phyloP scores from a whole-genome alignment of 495 filamentous ascomycete species.

The Aspergillus heteromorphus region DNA sequence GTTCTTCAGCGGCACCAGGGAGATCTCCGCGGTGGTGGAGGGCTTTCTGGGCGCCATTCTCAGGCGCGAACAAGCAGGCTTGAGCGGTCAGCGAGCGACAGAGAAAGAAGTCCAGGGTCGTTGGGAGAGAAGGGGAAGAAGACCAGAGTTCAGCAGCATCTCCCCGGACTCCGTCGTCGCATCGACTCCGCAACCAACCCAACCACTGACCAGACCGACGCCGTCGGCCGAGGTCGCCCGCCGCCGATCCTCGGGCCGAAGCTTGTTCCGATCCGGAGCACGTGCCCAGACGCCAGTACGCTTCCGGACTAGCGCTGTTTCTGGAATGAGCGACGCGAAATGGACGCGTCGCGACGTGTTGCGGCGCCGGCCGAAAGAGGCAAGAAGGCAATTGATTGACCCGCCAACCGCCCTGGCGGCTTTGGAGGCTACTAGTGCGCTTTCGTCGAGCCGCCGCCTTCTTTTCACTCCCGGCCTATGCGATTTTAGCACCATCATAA shows the following conservation, averaged over 20 bases:
- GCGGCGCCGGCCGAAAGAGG: background rate
- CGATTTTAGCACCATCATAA: conserved; percentile 10
- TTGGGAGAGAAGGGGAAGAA: conserved; percentile 14
- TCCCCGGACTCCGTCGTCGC: conserved; percentile 28
- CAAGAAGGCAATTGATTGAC: background rate
- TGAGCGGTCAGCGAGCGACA: background rate
- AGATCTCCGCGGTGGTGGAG: conserved; percentile 68
- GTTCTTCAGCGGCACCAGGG: conserved; percentile 78
- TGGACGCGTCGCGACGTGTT: conserved; percentile 27
- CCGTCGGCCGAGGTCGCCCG: conserved; percentile 21
- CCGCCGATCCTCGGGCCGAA: conserved; percentile 24
- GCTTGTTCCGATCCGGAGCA: conserved; percentile 26
- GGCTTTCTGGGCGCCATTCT: conserved; percentile 64
- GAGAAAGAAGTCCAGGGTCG: conserved; percentile 6
- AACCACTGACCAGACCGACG: conserved; percentile 17
- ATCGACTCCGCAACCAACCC: conserved; percentile 26
- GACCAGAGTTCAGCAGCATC: conserved; percentile 14
- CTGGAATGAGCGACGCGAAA: conserved; percentile 13
- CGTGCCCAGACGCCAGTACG: conserved; percentile 11
- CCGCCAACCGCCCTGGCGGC: too few species aligned
- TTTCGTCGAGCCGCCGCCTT: conserved; percentile 2
- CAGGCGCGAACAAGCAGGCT: conserved; percentile 16
- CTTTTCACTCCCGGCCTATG: conserved; percentile 3
- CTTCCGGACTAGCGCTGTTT: conserved; percentile 7
- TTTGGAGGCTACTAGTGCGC: too few species aligned